A percentile compares a stretch with the other conserved stretches of the same genome.
Conservation (phyloP, 306 rosid genomes). For the Lathyrus sativus region DNA sequence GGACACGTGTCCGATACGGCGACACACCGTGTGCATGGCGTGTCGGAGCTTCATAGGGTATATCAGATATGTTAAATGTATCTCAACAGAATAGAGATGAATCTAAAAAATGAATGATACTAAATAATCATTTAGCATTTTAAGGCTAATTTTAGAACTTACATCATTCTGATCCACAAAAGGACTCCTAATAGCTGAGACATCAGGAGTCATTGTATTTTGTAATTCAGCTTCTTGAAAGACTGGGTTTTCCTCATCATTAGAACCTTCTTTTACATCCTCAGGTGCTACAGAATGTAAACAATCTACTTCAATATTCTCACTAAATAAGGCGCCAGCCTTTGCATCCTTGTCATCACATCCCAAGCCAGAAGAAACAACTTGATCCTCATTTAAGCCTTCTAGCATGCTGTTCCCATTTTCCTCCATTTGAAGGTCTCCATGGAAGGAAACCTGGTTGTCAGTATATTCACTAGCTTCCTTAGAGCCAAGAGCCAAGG, state of each 20-base stretch:
- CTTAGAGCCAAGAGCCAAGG: constrained; percentile 45
- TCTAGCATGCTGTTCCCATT: constrained; percentile 44
- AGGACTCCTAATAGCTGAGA: constrained; percentile 44
- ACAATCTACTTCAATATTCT: constrained; percentile 46
- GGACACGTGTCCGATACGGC: too few species aligned
- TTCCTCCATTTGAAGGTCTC: constrained; percentile 48
- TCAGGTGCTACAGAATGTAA: constrained; percentile 43
- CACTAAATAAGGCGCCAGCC: constrained; percentile 44
- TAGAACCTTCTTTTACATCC: constrained; percentile 53
- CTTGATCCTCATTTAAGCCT: constrained; percentile 53
- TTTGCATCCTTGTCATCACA: constrained; percentile 55
- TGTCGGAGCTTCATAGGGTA: too few species aligned
- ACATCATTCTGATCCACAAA: constrained; percentile 55
- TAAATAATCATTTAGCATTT: constrained; percentile 6
- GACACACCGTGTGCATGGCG: too few species aligned
- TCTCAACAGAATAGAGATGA: constrained; percentile 14
- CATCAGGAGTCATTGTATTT: constrained; percentile 48
- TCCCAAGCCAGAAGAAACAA: constrained; percentile 45
- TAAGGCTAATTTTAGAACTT: constrained; percentile 46
- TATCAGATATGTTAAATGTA: background rate
- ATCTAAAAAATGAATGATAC: constrained; percentile 23
- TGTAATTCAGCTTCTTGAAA: constrained; percentile 51
- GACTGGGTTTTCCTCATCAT: constrained; percentile 48
- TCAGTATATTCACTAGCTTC: constrained; percentile 50
- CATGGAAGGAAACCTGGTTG: constrained; percentile 45